These are phyloP conservation scores for Ophiostoma pallidulum DNA, from an alignment of 2,329 filamentous ascomycete genomes.

Conservation along the genomic window DNA sequence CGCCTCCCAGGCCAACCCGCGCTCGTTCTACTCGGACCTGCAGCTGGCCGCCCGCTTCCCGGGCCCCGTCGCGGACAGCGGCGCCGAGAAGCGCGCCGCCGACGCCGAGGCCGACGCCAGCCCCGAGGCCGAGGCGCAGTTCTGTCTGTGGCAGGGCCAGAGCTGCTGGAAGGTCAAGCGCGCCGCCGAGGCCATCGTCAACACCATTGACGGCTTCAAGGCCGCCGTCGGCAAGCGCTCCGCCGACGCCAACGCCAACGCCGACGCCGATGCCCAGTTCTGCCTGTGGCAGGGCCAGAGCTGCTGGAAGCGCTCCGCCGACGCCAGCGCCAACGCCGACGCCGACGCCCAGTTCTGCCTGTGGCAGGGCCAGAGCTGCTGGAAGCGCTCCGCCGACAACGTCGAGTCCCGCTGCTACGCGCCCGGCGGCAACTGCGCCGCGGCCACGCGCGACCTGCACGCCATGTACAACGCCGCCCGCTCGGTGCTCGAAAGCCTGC, in stretches of 20 bases:
- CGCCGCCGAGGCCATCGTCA: conserved; percentile 23
- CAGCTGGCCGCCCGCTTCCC: conserved; percentile 15
- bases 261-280: too few relatives aligned
- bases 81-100: conserved; percentile 19
- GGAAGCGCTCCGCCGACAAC: conserved; percentile 30
- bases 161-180: conserved; percentile 32
- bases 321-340: conserved; percentile 12
- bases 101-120: conserved; percentile 16
- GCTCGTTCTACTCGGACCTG: conserved; percentile 17
- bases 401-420: conserved; percentile 24
- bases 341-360: conserved; percentile 25
- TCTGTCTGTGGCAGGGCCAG: conserved; percentile 30
- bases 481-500: conserved; percentile 18
- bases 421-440: conserved; percentile 23
- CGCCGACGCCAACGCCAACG: conserved; percentile 9
- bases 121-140: conserved; percentile 19
- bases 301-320: conserved; percentile 14
- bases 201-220: conserved; percentile 7
- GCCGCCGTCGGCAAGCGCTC: conserved; percentile 1
- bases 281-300: conserved; percentile 13
- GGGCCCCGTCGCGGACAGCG: background rate
- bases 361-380: conserved; percentile 32
- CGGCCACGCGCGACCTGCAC: conserved; percentile 30
- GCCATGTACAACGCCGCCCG: conserved; percentile 26
- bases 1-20: conserved; percentile 16